Conservation (phyloP, 2,329 filamentous ascomycete species). For the Thelonectria rubi region DNA sequence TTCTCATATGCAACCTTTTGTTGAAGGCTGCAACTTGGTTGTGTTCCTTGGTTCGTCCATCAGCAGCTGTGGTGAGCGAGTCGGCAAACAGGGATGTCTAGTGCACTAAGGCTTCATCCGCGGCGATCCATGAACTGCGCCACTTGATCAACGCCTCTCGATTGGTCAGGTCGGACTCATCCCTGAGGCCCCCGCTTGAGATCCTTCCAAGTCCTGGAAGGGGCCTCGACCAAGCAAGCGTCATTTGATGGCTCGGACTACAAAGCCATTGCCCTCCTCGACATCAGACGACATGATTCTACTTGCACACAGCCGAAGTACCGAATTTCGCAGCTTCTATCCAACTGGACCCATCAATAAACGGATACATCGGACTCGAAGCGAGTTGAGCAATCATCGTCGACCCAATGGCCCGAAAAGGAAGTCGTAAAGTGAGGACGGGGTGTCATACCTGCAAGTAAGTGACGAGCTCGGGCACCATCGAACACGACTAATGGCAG, state of each 20-base stretch:
- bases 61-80: no score
- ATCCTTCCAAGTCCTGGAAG: neutral
- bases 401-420: neutral
- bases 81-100: neutral
- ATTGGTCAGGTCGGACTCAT: neutral
- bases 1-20: no score
- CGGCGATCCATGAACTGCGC: neutral
- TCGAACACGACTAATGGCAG: neutral
- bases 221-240: neutral
- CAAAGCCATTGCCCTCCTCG: neutral
- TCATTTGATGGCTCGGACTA: constrained; percentile 3
- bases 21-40: no score
- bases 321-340: neutral
- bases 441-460: constrained; percentile 9
- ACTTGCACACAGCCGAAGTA: neutral
- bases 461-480: neutral
- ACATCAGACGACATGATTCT: neutral
- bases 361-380: neutral
- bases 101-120: neutral
- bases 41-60: no score
- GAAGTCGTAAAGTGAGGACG: constrained; percentile 6
- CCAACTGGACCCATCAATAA: neutral
- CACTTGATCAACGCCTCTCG: neutral
- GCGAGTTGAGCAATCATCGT: neutral
- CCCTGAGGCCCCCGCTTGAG: neutral